Conservation (phyloP, 495 filamentous ascomycete genomes). For the Cercophora newfieldiana region DNA sequence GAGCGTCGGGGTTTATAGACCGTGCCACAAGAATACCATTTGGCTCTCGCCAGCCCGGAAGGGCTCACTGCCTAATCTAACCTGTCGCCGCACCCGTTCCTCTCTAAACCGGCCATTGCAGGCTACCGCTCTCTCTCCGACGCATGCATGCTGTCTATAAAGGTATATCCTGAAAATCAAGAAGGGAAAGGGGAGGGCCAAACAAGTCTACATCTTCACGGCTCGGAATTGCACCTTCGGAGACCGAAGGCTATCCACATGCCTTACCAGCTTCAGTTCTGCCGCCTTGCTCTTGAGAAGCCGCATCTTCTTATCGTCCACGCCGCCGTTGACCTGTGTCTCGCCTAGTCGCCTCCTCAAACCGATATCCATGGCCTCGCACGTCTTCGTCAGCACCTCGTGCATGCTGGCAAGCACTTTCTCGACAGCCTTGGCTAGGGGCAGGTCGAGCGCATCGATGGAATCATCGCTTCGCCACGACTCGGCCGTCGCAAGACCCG, state of each 20-base stretch:
- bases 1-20: neutral
- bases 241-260: slow-evolving; percentile 62
- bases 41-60: neutral
- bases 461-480: slow-evolving; percentile 72
- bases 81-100: neutral
- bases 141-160: neutral
- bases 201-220: slow-evolving; percentile 41
- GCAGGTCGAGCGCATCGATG: slow-evolving; percentile 67
- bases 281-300: slow-evolving; percentile 71
- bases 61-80: neutral
- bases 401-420: slow-evolving; percentile 95
- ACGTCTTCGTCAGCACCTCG: slow-evolving; percentile 74
- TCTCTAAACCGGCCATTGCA: neutral
- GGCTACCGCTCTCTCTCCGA: neutral
- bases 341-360: slow-evolving; percentile 31
- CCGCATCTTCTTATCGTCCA: slow-evolving; percentile 62
- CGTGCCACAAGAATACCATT: neutral
- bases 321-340: slow-evolving; percentile 11
- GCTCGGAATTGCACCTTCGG: slow-evolving; percentile 62
- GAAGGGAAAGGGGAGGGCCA: neutral
- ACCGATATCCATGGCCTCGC: slow-evolving; percentile 54
- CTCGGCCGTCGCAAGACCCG: slow-evolving; percentile 37
- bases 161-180: neutral
- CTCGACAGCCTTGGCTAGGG: slow-evolving; percentile 77
- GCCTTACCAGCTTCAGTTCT: slow-evolving; percentile 76